These are phyloP conservation scores for Eustoma russellianum DNA, from an alignment of 257 asterid genomes.

Conservation along the genomic window DNA sequence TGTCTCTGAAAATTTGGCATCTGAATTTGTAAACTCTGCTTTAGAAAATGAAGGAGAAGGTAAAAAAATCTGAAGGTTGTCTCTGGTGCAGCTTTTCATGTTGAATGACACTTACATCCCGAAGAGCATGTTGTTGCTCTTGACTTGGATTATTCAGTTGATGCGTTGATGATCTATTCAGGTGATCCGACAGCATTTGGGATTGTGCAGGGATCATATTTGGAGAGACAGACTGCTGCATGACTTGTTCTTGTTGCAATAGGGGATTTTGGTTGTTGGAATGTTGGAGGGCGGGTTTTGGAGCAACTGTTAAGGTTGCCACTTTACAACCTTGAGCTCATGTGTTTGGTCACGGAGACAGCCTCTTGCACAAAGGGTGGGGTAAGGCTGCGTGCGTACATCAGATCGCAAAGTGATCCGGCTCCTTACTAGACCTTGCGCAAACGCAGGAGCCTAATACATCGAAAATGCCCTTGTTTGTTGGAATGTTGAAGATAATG, in stretches of 20 bases:
- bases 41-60: constrained; percentile 65
- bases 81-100: constrained; percentile 59
- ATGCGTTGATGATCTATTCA: constrained; percentile 45
- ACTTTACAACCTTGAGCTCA: no score
- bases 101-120: constrained; percentile 45
- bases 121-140: constrained; percentile 50
- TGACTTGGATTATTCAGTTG: constrained; percentile 41
- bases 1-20: constrained; percentile 38
- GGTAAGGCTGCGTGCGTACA: no score
- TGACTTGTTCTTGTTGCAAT: constrained; percentile 43
- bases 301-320: no score
- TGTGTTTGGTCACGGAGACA: no score
- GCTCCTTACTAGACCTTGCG: no score
- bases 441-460: no score
- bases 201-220: constrained; percentile 53
- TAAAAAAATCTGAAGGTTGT: constrained; percentile 50
- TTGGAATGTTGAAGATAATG: constrained; percentile 62
- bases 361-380: no score
- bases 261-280: constrained; percentile 36
- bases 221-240: constrained; percentile 42
- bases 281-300: no score
- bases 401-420: no score
- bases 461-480: no score
- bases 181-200: constrained; percentile 53
- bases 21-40: constrained; percentile 39